phyloP scores from a whole-genome alignment of 2,329 filamentous ascomycete genomes.

The Botrytis galanthina region DNA sequence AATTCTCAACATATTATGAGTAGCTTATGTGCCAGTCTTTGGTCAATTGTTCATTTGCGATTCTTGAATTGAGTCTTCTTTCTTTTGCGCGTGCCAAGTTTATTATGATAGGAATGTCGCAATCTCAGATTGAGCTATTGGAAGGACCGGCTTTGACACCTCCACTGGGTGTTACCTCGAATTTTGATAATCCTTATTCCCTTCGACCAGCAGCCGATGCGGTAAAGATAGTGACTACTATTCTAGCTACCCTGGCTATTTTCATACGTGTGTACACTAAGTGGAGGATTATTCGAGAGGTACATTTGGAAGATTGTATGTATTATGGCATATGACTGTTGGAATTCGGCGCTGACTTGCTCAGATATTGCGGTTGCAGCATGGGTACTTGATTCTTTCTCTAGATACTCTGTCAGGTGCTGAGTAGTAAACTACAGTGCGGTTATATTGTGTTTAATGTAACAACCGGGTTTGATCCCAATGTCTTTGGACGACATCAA shows the following conservation, averaged over 20 bases:
- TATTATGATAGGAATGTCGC: background rate
- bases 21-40: background rate
- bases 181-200: background rate
- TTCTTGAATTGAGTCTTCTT: background rate
- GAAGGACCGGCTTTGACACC: constrained; percentile 9
- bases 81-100: background rate
- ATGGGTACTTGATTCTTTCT: background rate
- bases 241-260: constrained; percentile 2
- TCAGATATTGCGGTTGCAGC: constrained; percentile 3
- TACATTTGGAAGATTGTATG: constrained; percentile 13
- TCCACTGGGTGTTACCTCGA: background rate
- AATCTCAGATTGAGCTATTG: background rate
- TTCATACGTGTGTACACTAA: constrained; percentile 5
- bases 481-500: constrained; percentile 6
- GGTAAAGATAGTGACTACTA: background rate
- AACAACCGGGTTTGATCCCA: background rate
- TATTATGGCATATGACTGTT: background rate
- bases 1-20: background rate
- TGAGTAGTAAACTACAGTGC: background rate
- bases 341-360: background rate
- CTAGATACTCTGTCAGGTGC: background rate
- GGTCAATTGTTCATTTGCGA: background rate
- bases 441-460: background rate
- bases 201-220: background rate
- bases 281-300: constrained; percentile 1